Conservation (phyloP, 441 rosid species). For the Aleurites moluccanus region DNA sequence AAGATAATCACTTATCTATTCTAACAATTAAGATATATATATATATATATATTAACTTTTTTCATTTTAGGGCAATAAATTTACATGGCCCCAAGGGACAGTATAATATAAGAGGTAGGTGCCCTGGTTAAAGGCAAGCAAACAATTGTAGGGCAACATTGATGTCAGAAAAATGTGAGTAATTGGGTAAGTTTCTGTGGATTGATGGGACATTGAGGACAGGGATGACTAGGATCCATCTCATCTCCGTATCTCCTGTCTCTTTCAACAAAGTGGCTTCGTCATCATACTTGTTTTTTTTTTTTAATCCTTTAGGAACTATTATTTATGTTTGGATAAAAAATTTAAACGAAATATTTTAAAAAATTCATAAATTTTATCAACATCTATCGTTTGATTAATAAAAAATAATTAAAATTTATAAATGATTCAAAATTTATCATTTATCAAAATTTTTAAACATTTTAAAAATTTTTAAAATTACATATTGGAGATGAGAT, state of each 20-base stretch:
- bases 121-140: not conserved
- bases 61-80: not conserved
- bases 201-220: not conserved
- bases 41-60: too few relatives aligned
- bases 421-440: too few relatives aligned
- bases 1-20: not conserved
- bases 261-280: not conserved
- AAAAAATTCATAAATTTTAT: too few relatives aligned
- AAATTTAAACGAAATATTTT: too few relatives aligned
- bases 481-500: too few relatives aligned
- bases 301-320: too few relatives aligned
- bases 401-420: too few relatives aligned
- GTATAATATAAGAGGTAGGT: not conserved
- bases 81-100: not conserved
- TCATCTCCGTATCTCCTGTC: constrained; percentile 7
- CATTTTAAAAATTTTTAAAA: too few relatives aligned
- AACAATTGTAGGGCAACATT: not conserved
- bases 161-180: constrained; percentile 13
- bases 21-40: too few relatives aligned
- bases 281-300: not conserved
- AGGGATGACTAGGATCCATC: constrained; percentile 32
- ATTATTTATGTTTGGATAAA: too few relatives aligned
- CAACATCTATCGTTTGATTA: too few relatives aligned
- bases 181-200: not conserved
- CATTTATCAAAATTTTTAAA: too few relatives aligned